Percentiles rank a stretch among this genome's conserved stretches.
Conservation (phyloP, 345 rosid species). For the Acer campestre region DNA sequence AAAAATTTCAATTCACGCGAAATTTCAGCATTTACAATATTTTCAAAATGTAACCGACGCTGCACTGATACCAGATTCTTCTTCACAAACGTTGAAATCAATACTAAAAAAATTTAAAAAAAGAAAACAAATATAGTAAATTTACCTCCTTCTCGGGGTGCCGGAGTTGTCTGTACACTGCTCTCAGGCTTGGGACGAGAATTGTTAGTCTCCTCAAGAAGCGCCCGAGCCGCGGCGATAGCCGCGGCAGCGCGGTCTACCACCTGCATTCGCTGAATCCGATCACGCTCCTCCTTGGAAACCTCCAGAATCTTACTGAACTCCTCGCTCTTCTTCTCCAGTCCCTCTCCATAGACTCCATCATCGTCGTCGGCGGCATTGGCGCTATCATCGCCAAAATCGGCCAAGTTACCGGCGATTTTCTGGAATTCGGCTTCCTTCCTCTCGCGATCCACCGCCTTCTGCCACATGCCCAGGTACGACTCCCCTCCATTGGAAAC, state of each 20-base stretch:
- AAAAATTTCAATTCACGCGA: conserved; percentile 1
- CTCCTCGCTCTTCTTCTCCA: conserved; percentile 76
- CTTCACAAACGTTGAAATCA: not conserved
- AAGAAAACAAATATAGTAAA: not conserved
- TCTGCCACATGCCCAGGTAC: conserved; percentile 85
- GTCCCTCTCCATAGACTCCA: conserved; percentile 21
- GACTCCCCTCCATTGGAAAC: conserved; percentile 54
- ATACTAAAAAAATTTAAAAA: not conserved
- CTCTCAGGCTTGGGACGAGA: not conserved
- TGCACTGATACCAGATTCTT: not conserved
- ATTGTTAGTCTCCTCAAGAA: conserved; percentile 44
- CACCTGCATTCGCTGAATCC: conserved; percentile 79
- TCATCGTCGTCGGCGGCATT: not conserved
- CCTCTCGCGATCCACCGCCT: conserved; percentile 70
- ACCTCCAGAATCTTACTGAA: conserved; percentile 70
- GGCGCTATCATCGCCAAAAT: not conserved
- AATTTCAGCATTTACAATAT: not conserved
- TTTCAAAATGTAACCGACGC: not conserved
- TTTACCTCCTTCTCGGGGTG: conserved; percentile 28
- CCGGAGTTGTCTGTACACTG: not conserved
- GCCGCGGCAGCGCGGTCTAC: conserved; percentile 88
- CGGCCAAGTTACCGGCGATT: conserved; percentile 37
- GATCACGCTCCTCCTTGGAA: conserved; percentile 75
- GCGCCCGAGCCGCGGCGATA: conserved; percentile 70
- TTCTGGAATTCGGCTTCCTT: conserved; percentile 63